phyloP scores from a whole-genome alignment of 371 early-diverging fungal species.

The Zancudomyces culisetae region DNA sequence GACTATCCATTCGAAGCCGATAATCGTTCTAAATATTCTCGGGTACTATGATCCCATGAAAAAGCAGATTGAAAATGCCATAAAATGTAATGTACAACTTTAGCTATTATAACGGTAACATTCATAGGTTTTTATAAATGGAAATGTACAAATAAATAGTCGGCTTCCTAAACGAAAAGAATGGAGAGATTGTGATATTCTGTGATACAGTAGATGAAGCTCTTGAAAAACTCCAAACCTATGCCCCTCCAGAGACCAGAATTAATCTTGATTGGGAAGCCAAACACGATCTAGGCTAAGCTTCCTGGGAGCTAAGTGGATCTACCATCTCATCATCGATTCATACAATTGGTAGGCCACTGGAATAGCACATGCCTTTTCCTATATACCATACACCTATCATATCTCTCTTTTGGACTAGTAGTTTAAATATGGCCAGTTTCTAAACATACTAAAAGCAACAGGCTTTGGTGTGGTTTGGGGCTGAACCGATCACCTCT shows the following conservation, averaged over 20 bases:
- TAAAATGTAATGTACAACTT: conserved; percentile 22
- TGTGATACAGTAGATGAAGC: conserved; percentile 40
- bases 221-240: conserved; percentile 33
- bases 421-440: too few relatives aligned
- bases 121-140: not conserved
- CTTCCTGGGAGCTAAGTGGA: too few relatives aligned
- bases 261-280: conserved; percentile 32
- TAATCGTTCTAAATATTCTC: conserved; percentile 51
- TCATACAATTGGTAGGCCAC: too few relatives aligned
- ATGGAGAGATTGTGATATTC: conserved; percentile 29
- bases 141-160: not conserved
- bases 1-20: conserved; percentile 52
- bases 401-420: too few relatives aligned
- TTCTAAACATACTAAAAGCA: too few relatives aligned
- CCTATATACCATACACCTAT: too few relatives aligned
- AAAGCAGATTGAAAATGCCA: conserved; percentile 35
- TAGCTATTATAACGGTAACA: not conserved
- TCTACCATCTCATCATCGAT: too few relatives aligned
- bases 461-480: too few relatives aligned
- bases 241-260: conserved; percentile 30
- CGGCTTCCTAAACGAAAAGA: conserved; percentile 15
- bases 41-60: conserved; percentile 48
- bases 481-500: too few relatives aligned
- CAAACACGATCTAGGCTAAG: not conserved
- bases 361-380: too few relatives aligned